These are phyloP conservation scores for Fomitopsis pinicola DNA, from an alignment of 1,284 basidiomycete species.

Conservation along the genomic window DNA sequence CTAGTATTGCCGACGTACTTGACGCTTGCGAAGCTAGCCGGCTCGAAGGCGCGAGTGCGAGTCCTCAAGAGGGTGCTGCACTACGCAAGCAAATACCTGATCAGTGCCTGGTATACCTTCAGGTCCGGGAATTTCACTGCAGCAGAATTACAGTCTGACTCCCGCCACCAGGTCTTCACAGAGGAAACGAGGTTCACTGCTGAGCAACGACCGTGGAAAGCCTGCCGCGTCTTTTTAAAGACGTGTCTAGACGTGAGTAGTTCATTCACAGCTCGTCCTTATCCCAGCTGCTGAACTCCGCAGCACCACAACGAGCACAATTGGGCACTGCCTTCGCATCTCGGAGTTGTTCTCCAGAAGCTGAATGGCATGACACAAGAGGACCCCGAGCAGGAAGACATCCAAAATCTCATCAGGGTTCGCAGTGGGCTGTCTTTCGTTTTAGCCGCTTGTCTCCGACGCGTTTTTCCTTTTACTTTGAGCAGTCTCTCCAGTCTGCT, in stretches of 20 bases:
- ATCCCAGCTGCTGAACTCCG: slow-evolving; percentile 10
- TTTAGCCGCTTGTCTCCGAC: slow-evolving; percentile 41
- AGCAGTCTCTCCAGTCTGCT: slow-evolving; percentile 37
- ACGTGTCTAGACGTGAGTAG: slow-evolving; percentile 40
- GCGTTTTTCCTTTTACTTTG: slow-evolving; percentile 42
- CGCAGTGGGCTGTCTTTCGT: slow-evolving; percentile 50
- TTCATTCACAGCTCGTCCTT: slow-evolving; percentile 7
- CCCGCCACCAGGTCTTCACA: slow-evolving; percentile 13
- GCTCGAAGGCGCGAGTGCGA: slow-evolving; percentile 4
- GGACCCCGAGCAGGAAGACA: slow-evolving; percentile 32
- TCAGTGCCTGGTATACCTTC: slow-evolving; percentile 42
- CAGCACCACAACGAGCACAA: slow-evolving; percentile 42
- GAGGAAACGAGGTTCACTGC: slow-evolving; percentile 20
- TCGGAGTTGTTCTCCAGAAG: slow-evolving; percentile 37
- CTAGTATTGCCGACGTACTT: slow-evolving; percentile 22
- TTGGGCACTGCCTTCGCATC: slow-evolving; percentile 42
- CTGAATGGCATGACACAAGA: slow-evolving; percentile 22
- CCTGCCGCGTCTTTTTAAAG: slow-evolving; percentile 36
- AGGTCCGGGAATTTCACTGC: slow-evolving; percentile 32
- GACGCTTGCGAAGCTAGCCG: slow-evolving; percentile 14
- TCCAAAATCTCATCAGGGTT: slow-evolving; percentile 60
- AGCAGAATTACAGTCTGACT: background rate
- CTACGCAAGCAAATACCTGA: slow-evolving; percentile 42
- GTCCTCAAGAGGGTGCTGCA: slow-evolving; percentile 16
- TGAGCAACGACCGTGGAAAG: slow-evolving; percentile 30